Evolutionary conservation across 23 red algal species (phyloP).

Genomic region (Porphyridium purpureum): DNA sequence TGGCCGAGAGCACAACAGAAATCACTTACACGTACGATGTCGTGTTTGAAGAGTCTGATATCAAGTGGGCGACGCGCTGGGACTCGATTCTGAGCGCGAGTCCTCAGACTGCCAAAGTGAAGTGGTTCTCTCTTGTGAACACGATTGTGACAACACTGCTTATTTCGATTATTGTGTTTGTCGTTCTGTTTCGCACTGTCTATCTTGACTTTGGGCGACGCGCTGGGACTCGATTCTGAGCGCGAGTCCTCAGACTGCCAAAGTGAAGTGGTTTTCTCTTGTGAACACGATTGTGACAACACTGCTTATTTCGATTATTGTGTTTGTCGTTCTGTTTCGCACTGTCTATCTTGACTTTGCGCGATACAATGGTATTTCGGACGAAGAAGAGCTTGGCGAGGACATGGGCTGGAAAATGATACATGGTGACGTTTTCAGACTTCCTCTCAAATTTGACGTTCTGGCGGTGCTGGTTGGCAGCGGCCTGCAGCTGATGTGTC

Average conservation of each 20-base stretch:
- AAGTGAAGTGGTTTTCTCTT: constrained; percentile 19
- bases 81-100: constrained; percentile 63
- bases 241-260: background rate
- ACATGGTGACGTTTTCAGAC: constrained; percentile 30
- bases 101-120: constrained; percentile 42
- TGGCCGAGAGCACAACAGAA: too few species aligned
- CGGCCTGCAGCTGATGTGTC: constrained; percentile 11
- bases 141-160: constrained; percentile 82
- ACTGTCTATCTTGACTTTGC: constrained; percentile 21
- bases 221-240: constrained; percentile 23
- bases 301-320: constrained; percentile 6
- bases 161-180: constrained; percentile 58
- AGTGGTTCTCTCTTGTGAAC: constrained; percentile 96
- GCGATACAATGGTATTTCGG: constrained; percentile 14
- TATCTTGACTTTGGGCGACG: constrained; percentile 74
- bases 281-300: constrained; percentile 18
- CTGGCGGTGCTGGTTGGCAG: constrained; percentile 21
- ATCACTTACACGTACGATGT: constrained; percentile 86
- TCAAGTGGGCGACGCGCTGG: constrained; percentile 87
- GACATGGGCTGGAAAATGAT: constrained; percentile 31
- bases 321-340: constrained; percentile 21
- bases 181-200: constrained; percentile 81
- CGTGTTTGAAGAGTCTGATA: constrained; percentile 24
- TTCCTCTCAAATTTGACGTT: constrained; percentile 4
- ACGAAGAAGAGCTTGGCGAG: constrained; percentile 14